These are phyloP conservation scores for Diaporthe aspalathi DNA, from an alignment of 2,329 filamentous ascomycete species.

Conservation along the genomic window DNA sequence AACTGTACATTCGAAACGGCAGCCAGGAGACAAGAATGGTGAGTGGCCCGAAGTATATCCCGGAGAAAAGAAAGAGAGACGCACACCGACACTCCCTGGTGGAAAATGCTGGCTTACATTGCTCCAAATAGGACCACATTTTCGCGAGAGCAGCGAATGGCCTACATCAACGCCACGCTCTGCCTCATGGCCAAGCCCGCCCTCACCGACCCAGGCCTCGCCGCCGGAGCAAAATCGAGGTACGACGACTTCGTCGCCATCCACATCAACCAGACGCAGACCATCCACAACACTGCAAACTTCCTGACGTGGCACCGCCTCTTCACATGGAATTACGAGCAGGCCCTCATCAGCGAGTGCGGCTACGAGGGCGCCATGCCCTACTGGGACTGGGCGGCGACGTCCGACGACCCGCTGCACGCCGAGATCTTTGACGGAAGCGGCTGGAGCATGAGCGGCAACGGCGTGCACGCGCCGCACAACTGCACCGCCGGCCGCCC, in stretches of 20 bases:
- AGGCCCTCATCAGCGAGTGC: conserved; percentile 47
- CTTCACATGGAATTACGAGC: conserved; percentile 47
- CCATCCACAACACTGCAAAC: conserved; percentile 42
- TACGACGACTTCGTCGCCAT: conserved; percentile 48
- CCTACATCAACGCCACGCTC: conserved; percentile 46
- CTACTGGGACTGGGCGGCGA: conserved; percentile 60
- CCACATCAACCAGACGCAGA: conserved; percentile 44
- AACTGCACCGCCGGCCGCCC: conserved; percentile 41
- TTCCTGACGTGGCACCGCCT: conserved; percentile 49
- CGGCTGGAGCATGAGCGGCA: conserved; percentile 55
- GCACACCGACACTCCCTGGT: too few relatives aligned
- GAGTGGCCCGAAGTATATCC: background rate
- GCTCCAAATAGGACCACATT: conserved; percentile 32
- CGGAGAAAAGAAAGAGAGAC: too few relatives aligned
- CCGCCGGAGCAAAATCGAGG: conserved; percentile 45
- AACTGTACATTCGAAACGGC: conserved; percentile 43
- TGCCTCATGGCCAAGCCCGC: conserved; percentile 47
- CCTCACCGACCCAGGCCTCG: conserved; percentile 41
- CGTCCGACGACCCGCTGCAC: conserved; percentile 53
- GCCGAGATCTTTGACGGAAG: conserved; percentile 62
- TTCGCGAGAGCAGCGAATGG: conserved; percentile 41
- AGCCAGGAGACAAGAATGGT: conserved; percentile 42
- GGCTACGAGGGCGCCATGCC: conserved; percentile 47
- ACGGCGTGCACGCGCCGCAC: conserved; percentile 48
- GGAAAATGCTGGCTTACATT: background rate